A percentile compares a stretch with the other conserved stretches of the same genome.
phyloP scores from a whole-genome alignment of 257 asterid genomes.

The Forsythia suspensa region DNA sequence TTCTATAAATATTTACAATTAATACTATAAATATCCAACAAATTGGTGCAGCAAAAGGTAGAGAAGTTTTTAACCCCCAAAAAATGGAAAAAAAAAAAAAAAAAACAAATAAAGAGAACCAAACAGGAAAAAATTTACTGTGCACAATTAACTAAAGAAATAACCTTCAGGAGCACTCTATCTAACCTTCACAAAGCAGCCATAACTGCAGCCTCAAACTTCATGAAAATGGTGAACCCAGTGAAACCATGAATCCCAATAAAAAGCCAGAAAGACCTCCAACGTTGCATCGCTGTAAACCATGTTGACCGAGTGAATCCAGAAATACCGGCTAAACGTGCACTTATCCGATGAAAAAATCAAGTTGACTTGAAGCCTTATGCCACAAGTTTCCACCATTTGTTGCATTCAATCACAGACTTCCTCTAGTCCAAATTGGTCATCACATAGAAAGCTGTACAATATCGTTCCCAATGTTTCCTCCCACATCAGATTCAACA shows the following conservation, averaged over 20 bases:
- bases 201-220: background rate
- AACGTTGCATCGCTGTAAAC: background rate
- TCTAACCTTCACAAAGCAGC: background rate
- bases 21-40: conserved; percentile 21
- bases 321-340: background rate
- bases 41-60: conserved; percentile 9
- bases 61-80: background rate
- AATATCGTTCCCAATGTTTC: background rate
- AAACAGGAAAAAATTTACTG: background rate
- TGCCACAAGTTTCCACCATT: background rate
- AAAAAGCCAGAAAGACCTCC: background rate
- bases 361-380: background rate
- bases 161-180: background rate
- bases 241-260: background rate
- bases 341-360: background rate
- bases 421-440: background rate
- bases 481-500: background rate
- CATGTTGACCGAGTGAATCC: background rate
- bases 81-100: background rate
- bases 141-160: background rate
- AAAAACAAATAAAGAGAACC: background rate
- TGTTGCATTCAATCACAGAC: background rate
- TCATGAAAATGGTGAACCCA: background rate
- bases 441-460: conserved; percentile 5
- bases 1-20: conserved; percentile 18